phyloP scores from a whole-genome alignment of 345 rosid genomes.

The Excoecaria cochinchinensis region DNA sequence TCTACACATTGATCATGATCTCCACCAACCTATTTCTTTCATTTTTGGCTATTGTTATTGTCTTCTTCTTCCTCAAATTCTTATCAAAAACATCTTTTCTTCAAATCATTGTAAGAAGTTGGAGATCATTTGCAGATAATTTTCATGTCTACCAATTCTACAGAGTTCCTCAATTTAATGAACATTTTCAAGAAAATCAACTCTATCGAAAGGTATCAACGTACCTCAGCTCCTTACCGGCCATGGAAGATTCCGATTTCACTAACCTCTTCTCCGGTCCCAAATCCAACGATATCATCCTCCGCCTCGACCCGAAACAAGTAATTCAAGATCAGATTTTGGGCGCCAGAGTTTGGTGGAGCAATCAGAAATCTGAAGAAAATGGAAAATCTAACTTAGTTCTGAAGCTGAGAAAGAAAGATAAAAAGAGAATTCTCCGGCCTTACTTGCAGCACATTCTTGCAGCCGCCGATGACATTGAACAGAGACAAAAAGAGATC shows the following conservation, averaged over 20 bases:
- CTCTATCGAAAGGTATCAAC: constrained; percentile 20
- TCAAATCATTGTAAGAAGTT: constrained; percentile 12
- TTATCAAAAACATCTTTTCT: constrained; percentile 20
- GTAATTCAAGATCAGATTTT: constrained; percentile 20
- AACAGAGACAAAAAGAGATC: constrained; percentile 24
- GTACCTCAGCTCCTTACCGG: constrained; percentile 23
- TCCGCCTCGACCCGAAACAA: constrained; percentile 21
- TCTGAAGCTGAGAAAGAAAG: constrained; percentile 23
- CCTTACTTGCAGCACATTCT: constrained; percentile 32
- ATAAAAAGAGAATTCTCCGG: constrained; percentile 19
- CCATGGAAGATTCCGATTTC: constrained; percentile 21
- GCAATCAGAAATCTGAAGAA: constrained; percentile 5
- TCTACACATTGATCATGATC: background rate
- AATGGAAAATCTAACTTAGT: background rate
- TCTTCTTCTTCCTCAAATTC: constrained; percentile 9
- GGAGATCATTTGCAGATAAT: constrained; percentile 14
- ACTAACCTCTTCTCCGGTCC: constrained; percentile 28
- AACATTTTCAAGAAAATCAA: constrained; percentile 14
- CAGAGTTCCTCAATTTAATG: constrained; percentile 27
- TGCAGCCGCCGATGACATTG: constrained; percentile 15
- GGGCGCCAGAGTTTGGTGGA: constrained; percentile 23
- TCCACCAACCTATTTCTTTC: constrained; percentile 1
- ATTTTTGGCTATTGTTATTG: background rate
- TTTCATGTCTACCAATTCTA: constrained; percentile 25
- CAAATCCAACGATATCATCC: constrained; percentile 23